Percentiles rank a stretch among this genome's conserved stretches.
Evolutionary conservation across 257 asterid species (phyloP).

Genomic region (Linderniella brevidens): DNA sequence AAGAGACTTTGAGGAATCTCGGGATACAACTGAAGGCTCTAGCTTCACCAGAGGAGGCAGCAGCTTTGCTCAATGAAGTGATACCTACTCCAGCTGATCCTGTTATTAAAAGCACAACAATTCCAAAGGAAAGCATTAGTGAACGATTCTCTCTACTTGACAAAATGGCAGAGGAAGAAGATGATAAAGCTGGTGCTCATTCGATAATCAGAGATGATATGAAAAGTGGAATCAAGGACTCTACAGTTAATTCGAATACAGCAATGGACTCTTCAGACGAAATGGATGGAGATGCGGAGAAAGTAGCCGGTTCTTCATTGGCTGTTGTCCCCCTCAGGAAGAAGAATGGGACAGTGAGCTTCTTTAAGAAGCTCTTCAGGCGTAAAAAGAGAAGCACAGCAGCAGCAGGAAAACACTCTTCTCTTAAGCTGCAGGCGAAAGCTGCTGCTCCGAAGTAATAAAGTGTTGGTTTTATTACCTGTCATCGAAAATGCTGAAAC

Average conservation of each 20-base stretch:
- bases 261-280: slow-evolving; percentile 14
- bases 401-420: slow-evolving; percentile 10
- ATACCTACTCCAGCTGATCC: slow-evolving; percentile 16
- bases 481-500: no score
- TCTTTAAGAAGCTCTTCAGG: slow-evolving; percentile 41
- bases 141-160: slow-evolving; percentile 14
- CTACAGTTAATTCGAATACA: slow-evolving; percentile 11
- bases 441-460: no score
- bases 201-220: slow-evolving; percentile 20
- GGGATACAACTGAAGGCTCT: slow-evolving; percentile 83
- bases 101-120: slow-evolving; percentile 13
- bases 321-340: slow-evolving; percentile 34
- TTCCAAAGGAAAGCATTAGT: slow-evolving; percentile 42
- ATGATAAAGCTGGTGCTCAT: slow-evolving; percentile 13
- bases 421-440: slow-evolving; percentile 10
- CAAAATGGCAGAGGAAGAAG: slow-evolving; percentile 65
- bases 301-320: slow-evolving; percentile 19
- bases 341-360: slow-evolving; percentile 31
- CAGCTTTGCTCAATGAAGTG: slow-evolving; percentile 44
- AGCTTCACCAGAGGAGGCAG: slow-evolving; percentile 45
- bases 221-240: slow-evolving; percentile 12
- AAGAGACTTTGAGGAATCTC: slow-evolving; percentile 64
- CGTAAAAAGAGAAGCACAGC: slow-evolving; percentile 25
- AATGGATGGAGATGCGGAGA: slow-evolving; percentile 12
- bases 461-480: no score